These are phyloP conservation scores for Cladophialophora exuberans DNA, from an alignment of 2,329 filamentous ascomycete genomes.

Conservation along the genomic window DNA sequence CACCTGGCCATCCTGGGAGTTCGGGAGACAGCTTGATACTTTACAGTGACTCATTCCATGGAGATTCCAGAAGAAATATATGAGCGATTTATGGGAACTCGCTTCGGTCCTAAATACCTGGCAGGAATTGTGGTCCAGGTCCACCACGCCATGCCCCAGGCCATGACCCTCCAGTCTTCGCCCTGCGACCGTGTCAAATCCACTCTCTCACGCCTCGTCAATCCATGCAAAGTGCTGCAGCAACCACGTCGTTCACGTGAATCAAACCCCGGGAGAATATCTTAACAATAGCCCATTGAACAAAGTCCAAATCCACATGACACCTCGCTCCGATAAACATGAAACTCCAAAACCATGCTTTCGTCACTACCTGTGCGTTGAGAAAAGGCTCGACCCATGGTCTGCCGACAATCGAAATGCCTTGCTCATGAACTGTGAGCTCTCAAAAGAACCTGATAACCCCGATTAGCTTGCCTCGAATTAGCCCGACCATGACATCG, in stretches of 20 bases:
- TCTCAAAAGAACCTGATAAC: constrained; percentile 28
- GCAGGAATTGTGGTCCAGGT: too few species aligned
- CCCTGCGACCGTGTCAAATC: too few species aligned
- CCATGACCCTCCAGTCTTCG: background rate
- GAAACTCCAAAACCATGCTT: constrained; percentile 7
- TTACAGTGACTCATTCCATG: constrained; percentile 6
- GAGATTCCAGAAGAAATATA: constrained; percentile 13
- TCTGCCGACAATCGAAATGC: constrained; percentile 3
- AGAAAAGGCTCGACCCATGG: background rate
- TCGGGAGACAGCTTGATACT: too few species aligned
- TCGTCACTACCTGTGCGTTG: constrained; percentile 19
- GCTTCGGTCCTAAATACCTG: constrained; percentile 6
- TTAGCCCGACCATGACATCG: constrained; percentile 26
- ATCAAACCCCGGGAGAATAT: constrained; percentile 1
- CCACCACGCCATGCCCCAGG: background rate
- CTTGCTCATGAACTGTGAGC: constrained; percentile 29
- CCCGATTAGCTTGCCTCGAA: constrained; percentile 18
- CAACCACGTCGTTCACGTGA: too few species aligned
- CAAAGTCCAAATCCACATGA: constrained; percentile 5
- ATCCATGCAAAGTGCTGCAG: too few species aligned
- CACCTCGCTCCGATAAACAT: constrained; percentile 15
- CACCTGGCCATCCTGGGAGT: too few species aligned
- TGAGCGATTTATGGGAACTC: constrained; percentile 23
- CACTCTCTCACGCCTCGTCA: background rate
- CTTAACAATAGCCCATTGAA: too few species aligned